Evolutionary conservation across 2,329 filamentous ascomycete genomes (phyloP), one percentile per base, ranked within the genome.

Genomic region (Exophiala calicioides): DNA sequence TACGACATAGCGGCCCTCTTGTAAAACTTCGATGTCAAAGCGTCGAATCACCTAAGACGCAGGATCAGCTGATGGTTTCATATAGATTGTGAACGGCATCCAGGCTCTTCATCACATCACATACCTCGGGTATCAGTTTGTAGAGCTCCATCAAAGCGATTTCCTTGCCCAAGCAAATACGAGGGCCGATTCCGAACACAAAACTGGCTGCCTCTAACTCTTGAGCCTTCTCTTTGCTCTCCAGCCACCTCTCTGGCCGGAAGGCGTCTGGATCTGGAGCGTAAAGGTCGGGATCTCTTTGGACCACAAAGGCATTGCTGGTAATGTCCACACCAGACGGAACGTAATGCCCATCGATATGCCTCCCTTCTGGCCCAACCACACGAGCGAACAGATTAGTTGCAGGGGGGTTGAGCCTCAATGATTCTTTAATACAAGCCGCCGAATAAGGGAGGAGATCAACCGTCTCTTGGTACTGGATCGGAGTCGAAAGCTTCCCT

Each of bases 251-350:
- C 24, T 50, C 47, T 4, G 47, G 47, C 8, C 47, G 41, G 35
- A 50, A 50, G 4, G 18, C 30, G 8, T 46, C 27, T 7, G 35
- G 21, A n/a, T 50, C 47, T 4, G 18, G 19, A 10, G 31, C 40
- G 13, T 33, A 77, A 19, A 72, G 54, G 29, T 74, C 72, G 26
- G 61, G 64, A 10, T 70, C 66, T 16, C 72, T 66, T 46, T 76
- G 72, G 65, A 76, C 74, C 26, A 56, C 53, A 35, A 65, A 63
- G 13, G 57, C 47, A 2, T 50, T 51, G 39, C 26, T 30, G 5
- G 37, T 41, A 41, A 54, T 33, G 18, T 47, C 43, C 4, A 35
- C 44, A 27, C 51, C 48, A 13, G 24, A 32, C 12, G 63, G 58
- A 38, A 69, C 52, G 49, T 61, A 58, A 48, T 5, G 60, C 59